Evolutionary conservation across 2,329 filamentous ascomycete genomes (phyloP).

Genomic region (Trichoderma pleuroti): DNA sequence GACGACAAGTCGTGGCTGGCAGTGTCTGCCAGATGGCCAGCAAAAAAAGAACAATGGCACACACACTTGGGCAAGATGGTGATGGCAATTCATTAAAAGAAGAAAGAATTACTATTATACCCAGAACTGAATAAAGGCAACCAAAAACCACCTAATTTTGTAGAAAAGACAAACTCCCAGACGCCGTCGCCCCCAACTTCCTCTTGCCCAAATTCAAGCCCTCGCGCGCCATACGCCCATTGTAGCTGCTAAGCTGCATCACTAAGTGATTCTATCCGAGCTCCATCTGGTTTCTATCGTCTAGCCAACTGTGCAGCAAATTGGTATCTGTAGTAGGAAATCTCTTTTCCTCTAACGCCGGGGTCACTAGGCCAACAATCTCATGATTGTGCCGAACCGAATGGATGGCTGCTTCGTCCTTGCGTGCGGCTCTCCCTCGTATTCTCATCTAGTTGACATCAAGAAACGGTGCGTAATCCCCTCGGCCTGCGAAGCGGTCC

Average conservation of each 20-base stretch:
- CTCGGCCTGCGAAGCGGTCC: not conserved
- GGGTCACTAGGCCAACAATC: not conserved
- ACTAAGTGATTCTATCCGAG: not conserved
- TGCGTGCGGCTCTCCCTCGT: not conserved
- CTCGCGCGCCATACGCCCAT: not conserved
- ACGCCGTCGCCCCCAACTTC: not conserved
- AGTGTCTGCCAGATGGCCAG: not conserved
- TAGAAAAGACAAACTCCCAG: not conserved
- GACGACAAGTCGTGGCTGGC: not conserved
- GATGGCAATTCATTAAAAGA: not conserved
- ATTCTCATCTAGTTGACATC: constrained; percentile 19
- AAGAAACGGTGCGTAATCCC: constrained; percentile 32
- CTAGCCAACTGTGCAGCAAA: not conserved
- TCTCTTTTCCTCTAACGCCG: not conserved
- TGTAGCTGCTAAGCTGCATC: not conserved
- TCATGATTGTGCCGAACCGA: not conserved
- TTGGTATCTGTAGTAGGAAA: not conserved
- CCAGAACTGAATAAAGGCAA: not conserved
- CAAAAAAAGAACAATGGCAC: not conserved
- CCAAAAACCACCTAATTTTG: not conserved
- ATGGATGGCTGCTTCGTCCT: not conserved
- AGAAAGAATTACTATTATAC: not conserved
- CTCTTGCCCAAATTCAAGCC: not conserved
- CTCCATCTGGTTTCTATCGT: not conserved
- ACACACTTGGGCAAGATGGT: not conserved